These are phyloP conservation scores for Cladophialophora immunda DNA, from an alignment of 2,329 filamentous ascomycete genomes.

Conservation along the genomic window DNA sequence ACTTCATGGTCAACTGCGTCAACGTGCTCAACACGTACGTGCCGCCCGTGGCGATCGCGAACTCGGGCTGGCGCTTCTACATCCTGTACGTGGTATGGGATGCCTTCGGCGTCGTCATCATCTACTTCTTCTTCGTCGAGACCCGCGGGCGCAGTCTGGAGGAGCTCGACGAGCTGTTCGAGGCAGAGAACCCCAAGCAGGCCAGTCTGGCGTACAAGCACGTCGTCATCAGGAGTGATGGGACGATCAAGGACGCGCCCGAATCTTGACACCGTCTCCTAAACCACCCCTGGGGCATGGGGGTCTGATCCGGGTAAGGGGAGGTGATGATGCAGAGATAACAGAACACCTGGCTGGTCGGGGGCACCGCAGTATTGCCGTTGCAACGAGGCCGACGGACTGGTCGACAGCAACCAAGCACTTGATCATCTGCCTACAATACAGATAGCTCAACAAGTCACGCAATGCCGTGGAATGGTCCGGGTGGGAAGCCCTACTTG, in stretches of 20 bases:
- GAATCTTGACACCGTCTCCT: neutral
- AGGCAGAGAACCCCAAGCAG: slow-evolving; percentile 38
- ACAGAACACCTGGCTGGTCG: neutral
- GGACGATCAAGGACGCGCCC: neutral
- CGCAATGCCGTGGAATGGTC: neutral
- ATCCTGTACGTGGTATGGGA: slow-evolving; percentile 57
- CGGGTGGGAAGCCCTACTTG: too few species aligned
- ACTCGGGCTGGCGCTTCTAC: slow-evolving; percentile 38
- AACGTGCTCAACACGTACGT: slow-evolving; percentile 45
- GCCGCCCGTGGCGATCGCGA: slow-evolving; percentile 33
- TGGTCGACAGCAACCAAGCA: neutral
- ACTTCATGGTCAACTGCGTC: slow-evolving; percentile 53
- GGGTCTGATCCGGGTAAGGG: neutral
- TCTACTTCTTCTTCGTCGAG: slow-evolving; percentile 62
- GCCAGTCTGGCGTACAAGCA: slow-evolving; percentile 18
- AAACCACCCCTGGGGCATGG: neutral
- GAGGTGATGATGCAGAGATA: neutral
- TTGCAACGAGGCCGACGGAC: neutral
- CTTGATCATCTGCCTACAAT: neutral
- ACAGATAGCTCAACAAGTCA: neutral
- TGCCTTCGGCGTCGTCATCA: slow-evolving; percentile 43
- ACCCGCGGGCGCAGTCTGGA: slow-evolving; percentile 62
- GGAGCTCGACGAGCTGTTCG: slow-evolving; percentile 61
- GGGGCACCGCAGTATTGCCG: neutral
- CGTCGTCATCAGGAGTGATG: slow-evolving; percentile 1